Evolutionary conservation across 257 asterid species (phyloP), one percentile per base, ranked within the genome.

Genomic region (Petunia axillaris): DNA sequence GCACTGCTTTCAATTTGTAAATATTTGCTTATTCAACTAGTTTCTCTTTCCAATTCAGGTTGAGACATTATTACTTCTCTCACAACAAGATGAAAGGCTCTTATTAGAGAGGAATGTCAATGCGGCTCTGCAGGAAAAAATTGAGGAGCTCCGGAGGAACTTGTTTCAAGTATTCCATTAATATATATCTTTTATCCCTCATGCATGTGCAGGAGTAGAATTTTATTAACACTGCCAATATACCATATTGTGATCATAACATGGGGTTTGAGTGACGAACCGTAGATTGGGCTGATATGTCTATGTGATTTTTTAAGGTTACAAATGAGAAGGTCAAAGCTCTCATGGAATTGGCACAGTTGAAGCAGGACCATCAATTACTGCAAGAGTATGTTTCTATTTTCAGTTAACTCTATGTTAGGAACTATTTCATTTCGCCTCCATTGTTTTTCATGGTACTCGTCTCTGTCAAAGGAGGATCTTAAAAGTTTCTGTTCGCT

Each of bases 51-150:
- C 37, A 46, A 52, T 87, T 83, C 88, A 96, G 99, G 98, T 96
- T 76, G 87, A 82, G 58, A 86, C 96, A 39, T 87, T 96, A 77
- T 86, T 96, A 83, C 99, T 94, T 79, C 82, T 94, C 60, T 92
- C 99, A 4, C 99, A 96, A 85, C 92, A 96, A 89, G 98, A 96
- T 81, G 99, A 96, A 86, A 84, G 97, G 46, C 91, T 92, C 84
- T 81, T 94, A 46, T 87, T 94, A 54, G 98, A 96, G 88, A 89
- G 97, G 85, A 89, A 96, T 80, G 92, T 94, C 70, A 88, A 90
- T 82, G 94, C 93, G 52, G 93, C 96, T 83, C 87, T 91, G 77
- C 93, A 91, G 85, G 90, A 87, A 81, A 96, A 89, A 81, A 77
- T 87, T 55, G 97, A 89, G 91, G 98, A 94, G 82, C 97, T 96